A percentile compares a stretch with the other conserved stretches of the same genome.
Conservation (phyloP, 306 rosid species). For the Trichosanthes cucumerina region DNA sequence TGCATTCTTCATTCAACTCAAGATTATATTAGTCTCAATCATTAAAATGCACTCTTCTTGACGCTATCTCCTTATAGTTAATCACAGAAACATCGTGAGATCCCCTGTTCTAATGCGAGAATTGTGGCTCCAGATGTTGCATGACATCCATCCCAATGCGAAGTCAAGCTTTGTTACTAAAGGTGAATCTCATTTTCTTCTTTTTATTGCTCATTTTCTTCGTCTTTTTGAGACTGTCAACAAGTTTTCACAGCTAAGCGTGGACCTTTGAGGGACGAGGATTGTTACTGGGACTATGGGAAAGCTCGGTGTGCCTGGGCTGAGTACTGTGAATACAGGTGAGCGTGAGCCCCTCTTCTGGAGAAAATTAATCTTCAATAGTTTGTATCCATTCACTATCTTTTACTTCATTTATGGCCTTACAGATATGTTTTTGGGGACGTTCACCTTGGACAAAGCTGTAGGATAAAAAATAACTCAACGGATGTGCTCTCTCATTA, state of each 20-base stretch:
- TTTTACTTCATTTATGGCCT: conserved; percentile 11
- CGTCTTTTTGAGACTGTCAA: conserved; percentile 15
- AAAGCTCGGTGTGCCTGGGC: conserved; percentile 98
- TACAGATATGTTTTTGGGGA: conserved; percentile 89
- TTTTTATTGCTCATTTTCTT: neutral
- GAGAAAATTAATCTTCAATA: neutral
- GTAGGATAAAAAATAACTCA: conserved; percentile 68
- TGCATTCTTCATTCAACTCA: neutral
- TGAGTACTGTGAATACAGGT: conserved; percentile 97
- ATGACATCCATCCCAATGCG: conserved; percentile 78
- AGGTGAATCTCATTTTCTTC: conserved; percentile 31
- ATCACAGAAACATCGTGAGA: conserved; percentile 95
- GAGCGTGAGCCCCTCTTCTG: conserved; percentile 22
- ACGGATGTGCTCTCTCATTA: conserved; percentile 46
- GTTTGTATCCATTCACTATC: neutral
- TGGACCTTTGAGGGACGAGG: conserved; percentile 88
- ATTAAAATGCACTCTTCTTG: conserved; percentile 12
- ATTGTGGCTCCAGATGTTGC: conserved; percentile 98
- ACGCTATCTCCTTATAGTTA: conserved; percentile 55
- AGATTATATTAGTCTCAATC: neutral
- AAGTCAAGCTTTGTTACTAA: conserved; percentile 68
- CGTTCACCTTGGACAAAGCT: conserved; percentile 98
- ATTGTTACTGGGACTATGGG: conserved; percentile 99
- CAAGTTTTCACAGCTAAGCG: conserved; percentile 64
- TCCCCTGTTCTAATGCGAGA: conserved; percentile 91